These are phyloP conservation scores for Quercus aquifolioides DNA, from an alignment of 306 rosid genomes.

Conservation along the genomic window DNA sequence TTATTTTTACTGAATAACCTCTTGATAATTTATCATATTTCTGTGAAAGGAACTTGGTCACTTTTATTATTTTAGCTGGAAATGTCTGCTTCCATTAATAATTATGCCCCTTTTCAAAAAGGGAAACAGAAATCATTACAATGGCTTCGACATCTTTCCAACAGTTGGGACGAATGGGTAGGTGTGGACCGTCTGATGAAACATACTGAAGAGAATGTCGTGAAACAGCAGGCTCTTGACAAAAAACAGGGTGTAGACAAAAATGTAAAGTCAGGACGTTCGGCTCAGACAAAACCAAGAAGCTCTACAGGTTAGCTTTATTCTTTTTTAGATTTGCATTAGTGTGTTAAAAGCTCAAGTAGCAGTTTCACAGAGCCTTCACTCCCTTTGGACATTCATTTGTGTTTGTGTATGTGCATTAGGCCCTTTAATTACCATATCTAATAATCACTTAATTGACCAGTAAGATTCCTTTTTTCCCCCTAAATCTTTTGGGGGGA, in stretches of 20 bases:
- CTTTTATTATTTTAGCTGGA: conserved; percentile 1
- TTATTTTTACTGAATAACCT: not conserved
- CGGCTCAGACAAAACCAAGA: conserved; percentile 65
- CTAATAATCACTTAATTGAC: not conserved
- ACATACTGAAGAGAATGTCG: conserved; percentile 61
- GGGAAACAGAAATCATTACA: conserved; percentile 59
- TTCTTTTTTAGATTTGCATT: not conserved
- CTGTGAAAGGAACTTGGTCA: not conserved
- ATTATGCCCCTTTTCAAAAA: conserved; percentile 45
- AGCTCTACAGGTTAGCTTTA: conserved; percentile 48
- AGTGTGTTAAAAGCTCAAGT: not conserved
- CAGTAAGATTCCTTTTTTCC: not conserved
- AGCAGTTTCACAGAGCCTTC: not conserved
- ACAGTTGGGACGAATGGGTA: conserved; percentile 99
- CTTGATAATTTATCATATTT: not conserved
- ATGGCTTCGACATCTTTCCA: conserved; percentile 65
- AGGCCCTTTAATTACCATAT: not conserved
- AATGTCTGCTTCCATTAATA: conserved; percentile 34
- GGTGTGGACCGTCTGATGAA: conserved; percentile 79
- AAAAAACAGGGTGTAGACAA: conserved; percentile 69
- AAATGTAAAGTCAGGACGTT: conserved; percentile 68
- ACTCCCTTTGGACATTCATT: not conserved
- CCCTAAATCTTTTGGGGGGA: not conserved
- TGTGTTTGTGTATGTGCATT: not conserved
- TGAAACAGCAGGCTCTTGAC: conserved; percentile 66